Base-by-base conservation (phyloP, 345 rosid species). In the Barbarea vulgaris region DNA sequence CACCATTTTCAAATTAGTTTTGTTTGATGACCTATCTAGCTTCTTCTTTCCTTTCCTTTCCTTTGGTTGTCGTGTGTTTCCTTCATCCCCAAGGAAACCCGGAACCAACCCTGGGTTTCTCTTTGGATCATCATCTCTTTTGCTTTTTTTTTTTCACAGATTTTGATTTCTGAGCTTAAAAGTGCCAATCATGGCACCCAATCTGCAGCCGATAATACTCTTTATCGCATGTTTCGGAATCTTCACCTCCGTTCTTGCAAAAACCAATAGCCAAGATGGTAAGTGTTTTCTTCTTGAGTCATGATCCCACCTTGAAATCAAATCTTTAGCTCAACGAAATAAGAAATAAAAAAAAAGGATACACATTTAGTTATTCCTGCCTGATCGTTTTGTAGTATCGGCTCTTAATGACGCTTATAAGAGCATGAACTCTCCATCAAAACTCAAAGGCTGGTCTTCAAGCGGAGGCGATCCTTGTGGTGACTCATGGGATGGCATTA, bases 381-480 rank as follows among this genome's bases (percentile, higher is more conserved):
- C 14, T 76, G 33, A 62, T 69, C 1, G 7, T 46, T 8, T 36
- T 82, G 79, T 85, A 92, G 97, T 83, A 25, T 80, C 91, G 55
- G 97, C 96, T 63, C 93, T 95, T 37, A 95, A 90, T 76, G 97
- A 87, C 34, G 87, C 89, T 85, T 92, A 73, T 59, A 92, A 85
- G 64, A 89, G 90, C 85, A 82, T 95, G 82, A 88, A 89, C 80
- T 87, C 92, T 58, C 93, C 97, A 34, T 87, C 93, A 21, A 68
- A 82, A 75, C 77, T 95, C 71, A 83, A 48, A 21, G 90, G 89
- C 15, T 95, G 99, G 99, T 70, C 82, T 80, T 58, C 89, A 13
- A 74, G 75, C 37, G 97, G 97, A 8, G 98, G 99, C 1, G 96
- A 92, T 79, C 97, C 97, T 70, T 92, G 99, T 75, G 93, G 86